Base-by-base conservation (phyloP, 768 basidiomycete species). In the Fibroporia radiculosa region DNA sequence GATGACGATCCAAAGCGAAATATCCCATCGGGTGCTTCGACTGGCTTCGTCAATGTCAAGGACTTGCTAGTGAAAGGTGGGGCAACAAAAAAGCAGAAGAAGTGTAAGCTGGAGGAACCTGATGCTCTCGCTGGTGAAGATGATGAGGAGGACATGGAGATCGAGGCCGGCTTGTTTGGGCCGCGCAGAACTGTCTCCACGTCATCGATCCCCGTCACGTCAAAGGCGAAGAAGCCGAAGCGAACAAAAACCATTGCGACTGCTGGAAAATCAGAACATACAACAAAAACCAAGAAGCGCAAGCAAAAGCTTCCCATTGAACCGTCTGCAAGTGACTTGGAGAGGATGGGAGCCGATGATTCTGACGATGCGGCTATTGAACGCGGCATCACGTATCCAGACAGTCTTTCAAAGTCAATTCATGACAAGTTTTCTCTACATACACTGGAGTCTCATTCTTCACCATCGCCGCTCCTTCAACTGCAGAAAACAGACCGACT, bases 1-100 rank as follows among this genome's bases (percentile, higher is more conserved):
- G 78, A 84, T 54, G 78, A 80, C 42, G 77, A 86, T 48, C 58
- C 78, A 12, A 65, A 61, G 46, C 71, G 84, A 49, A 89, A 91
- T 55, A 79, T 91, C 22, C 90, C 89, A 27, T 60, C 62, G 10
- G 81, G 81, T n/a, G 86, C 87, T 3, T 71, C 69, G 50, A 75
- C 70, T 2, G 80, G 81, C 1, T 93, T 93, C 59, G 76, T 90
- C 16, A 73, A 70, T 26, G 89, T 80, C 10, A 73, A 73, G 1
- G 72, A 82, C 19, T 64, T 89, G 41, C 50, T 86, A 18, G 66
- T 69, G 47, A 86, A 80, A 51, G 67, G 61, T 14, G 49, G 47
- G 38, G 65, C 6, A 64, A 63, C 53, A 63, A 73, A 60, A 65
- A 74, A 57, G 59, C 73, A 70, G 50, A 66, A 64, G 48, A 49